These are phyloP conservation scores for Fraxinus anomala DNA, from an alignment of 257 asterid genomes.

Conservation along the genomic window DNA sequence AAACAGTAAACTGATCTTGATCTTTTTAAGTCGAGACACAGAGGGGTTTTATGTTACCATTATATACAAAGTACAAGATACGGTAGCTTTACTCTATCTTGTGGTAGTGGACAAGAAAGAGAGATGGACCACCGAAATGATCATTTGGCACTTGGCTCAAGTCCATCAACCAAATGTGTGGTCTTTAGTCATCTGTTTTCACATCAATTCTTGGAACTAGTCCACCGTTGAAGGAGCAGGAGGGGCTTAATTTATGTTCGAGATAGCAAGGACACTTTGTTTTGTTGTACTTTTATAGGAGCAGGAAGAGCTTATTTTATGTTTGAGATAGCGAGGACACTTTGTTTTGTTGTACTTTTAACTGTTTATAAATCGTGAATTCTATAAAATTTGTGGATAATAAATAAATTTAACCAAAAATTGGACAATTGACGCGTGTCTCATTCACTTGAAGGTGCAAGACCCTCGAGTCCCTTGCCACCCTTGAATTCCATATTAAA, in stretches of 20 bases:
- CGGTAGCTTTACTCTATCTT: neutral
- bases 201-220: conserved; percentile 35
- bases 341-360: too few species aligned
- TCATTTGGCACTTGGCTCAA: conserved; percentile 32
- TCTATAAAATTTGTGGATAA: too few species aligned
- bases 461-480: too few species aligned
- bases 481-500: too few species aligned
- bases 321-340: neutral
- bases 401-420: too few species aligned
- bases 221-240: neutral
- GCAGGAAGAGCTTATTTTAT: neutral
- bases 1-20: neutral
- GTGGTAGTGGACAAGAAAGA: conserved; percentile 16
- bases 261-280: too few species aligned
- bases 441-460: too few species aligned
- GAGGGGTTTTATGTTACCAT: neutral
- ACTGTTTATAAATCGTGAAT: too few species aligned
- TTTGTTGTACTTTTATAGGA: neutral
- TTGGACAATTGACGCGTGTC: too few species aligned
- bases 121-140: conserved; percentile 41
- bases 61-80: neutral
- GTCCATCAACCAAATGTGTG: conserved; percentile 16
- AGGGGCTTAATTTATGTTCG: neutral
- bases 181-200: conserved; percentile 9
- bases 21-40: neutral